Evolutionary conservation across 2,329 filamentous ascomycete species (phyloP).

Genomic region (Hortaea sp.): DNA sequence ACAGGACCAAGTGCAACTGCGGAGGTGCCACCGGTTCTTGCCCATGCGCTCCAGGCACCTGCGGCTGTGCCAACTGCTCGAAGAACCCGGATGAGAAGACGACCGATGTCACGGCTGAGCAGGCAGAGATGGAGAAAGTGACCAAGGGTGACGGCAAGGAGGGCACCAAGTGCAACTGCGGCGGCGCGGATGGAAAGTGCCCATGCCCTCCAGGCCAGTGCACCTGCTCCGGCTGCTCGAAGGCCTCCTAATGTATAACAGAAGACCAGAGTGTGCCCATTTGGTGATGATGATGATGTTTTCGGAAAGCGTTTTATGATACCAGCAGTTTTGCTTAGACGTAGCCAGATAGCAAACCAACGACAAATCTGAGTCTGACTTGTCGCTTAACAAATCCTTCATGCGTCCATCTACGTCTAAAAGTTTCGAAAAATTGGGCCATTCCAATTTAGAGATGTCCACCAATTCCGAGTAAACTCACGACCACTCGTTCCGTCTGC

Average conservation of each 20-base stretch:
- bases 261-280: neutral
- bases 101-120: conserved; percentile 14
- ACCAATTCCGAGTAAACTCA: neutral
- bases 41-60: conserved; percentile 35
- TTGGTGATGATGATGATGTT: neutral
- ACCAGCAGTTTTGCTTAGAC: too few species aligned
- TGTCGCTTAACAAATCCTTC: neutral
- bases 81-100: conserved; percentile 33
- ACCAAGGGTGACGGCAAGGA: conserved; percentile 36
- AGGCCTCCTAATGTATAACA: conserved; percentile 20
- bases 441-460: too few species aligned
- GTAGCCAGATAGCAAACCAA: too few species aligned
- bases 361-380: too few species aligned
- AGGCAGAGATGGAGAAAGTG: conserved; percentile 37
- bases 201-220: conserved; percentile 39
- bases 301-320: too few species aligned
- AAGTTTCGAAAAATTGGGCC: neutral
- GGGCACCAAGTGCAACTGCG: conserved; percentile 43
- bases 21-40: conserved; percentile 32
- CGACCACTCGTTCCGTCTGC: neutral
- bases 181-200: conserved; percentile 34
- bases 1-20: conserved; percentile 39
- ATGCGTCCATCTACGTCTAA: neutral
- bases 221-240: conserved; percentile 38
- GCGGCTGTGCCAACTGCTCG: conserved; percentile 36